Evolutionary conservation across 441 rosid genomes (phyloP).

Genomic region (Croton laevigatus): DNA sequence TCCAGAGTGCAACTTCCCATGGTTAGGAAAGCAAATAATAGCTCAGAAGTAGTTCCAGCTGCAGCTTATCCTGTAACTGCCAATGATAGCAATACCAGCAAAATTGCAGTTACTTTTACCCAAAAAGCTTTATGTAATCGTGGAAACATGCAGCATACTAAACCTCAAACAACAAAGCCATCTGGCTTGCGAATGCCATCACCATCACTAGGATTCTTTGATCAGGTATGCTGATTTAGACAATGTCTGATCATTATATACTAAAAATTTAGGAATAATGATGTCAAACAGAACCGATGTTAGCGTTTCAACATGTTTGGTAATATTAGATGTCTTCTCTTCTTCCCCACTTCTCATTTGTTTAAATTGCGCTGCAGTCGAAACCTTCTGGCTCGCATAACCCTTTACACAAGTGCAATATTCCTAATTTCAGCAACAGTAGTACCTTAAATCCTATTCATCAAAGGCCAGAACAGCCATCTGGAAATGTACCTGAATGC

Average conservation of each 20-base stretch:
- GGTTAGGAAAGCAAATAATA: conserved; percentile 31
- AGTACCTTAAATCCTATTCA: conserved; percentile 31
- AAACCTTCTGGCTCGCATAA: conserved; percentile 43
- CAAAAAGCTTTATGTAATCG: conserved; percentile 27
- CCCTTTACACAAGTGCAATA: conserved; percentile 33
- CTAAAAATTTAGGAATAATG: not conserved
- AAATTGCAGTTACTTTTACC: conserved; percentile 29
- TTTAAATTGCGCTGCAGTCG: conserved; percentile 50
- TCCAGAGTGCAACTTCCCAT: conserved; percentile 30
- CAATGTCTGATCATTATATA: conserved; percentile 1
- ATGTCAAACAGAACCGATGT: not conserved
- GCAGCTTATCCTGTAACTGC: conserved; percentile 29
- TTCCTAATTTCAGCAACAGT: conserved; percentile 31
- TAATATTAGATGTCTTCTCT: not conserved
- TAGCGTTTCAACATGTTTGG: not conserved
- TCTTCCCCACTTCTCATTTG: conserved; percentile 1
- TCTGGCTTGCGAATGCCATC: conserved; percentile 91
- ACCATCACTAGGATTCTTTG: conserved; percentile 83
- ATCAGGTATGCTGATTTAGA: conserved; percentile 49
- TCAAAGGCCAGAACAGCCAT: conserved; percentile 32
- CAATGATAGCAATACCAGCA: conserved; percentile 29
- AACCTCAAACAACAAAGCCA: conserved; percentile 49
- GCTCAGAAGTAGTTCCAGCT: conserved; percentile 35
- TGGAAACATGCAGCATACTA: conserved; percentile 31
- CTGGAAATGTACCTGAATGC: conserved; percentile 25